These are phyloP conservation scores for Termitomyces eurrhizus DNA, from an alignment of 768 basidiomycete genomes.

Conservation along the genomic window DNA sequence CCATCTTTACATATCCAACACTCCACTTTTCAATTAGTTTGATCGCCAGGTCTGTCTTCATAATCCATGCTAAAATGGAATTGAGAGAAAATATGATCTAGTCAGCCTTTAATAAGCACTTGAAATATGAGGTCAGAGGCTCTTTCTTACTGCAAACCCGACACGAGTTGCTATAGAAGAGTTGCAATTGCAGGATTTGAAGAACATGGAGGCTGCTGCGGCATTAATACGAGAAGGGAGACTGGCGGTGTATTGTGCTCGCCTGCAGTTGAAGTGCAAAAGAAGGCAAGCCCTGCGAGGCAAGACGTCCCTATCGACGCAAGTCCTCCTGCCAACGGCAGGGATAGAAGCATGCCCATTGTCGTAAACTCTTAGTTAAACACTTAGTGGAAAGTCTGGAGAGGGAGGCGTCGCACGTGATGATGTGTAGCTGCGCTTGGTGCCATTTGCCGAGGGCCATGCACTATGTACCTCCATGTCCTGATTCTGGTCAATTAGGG, in stretches of 20 bases:
- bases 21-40: conserved; percentile 88
- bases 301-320: conserved; percentile 79
- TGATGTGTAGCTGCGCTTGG: neutral
- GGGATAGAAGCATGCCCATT: conserved; percentile 75
- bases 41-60: conserved; percentile 88
- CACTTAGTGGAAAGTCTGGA: neutral
- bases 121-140: no score
- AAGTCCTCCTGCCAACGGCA: conserved; percentile 66
- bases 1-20: conserved; percentile 98
- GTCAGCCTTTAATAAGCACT: neutral
- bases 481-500: no score
- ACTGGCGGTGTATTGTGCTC: conserved; percentile 17
- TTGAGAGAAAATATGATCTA: conserved; percentile 95
- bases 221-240: conserved; percentile 7
- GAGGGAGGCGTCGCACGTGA: conserved; percentile 8
- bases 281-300: conserved; percentile 79
- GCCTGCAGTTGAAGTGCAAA: conserved; percentile 85
- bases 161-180: conserved; percentile 97
- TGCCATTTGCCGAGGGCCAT: no score
- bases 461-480: no score
- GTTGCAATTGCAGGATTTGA: conserved; percentile 98
- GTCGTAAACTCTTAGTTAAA: conserved; percentile 3
- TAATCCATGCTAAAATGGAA: conserved; percentile 95
- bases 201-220: conserved; percentile 83
- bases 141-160: conserved; percentile 76